phyloP scores from a whole-genome alignment of 1,284 basidiomycete genomes.

The Inonotus hispidus region DNA sequence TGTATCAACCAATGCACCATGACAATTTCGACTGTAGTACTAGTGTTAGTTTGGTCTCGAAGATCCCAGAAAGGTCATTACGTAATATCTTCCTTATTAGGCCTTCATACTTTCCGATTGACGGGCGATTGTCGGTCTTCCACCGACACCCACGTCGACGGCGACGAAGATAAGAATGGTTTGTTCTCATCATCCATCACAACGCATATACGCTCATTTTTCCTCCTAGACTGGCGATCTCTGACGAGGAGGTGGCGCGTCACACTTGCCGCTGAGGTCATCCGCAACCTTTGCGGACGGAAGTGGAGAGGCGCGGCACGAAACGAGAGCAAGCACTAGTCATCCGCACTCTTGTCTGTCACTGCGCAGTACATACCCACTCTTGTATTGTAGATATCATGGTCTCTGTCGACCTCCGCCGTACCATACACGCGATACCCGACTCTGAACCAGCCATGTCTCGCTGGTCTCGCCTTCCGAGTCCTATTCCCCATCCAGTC shows the following conservation, averaged over 20 bases:
- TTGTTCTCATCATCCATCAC: background rate
- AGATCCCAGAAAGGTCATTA: background rate
- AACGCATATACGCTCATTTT: background rate
- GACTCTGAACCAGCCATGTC: conserved; percentile 9
- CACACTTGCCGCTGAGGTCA: background rate
- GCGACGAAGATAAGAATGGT: conserved; percentile 1
- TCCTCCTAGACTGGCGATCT: background rate
- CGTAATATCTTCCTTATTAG: background rate
- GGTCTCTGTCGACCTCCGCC: background rate
- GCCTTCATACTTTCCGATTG: background rate
- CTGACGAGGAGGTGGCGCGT: background rate
- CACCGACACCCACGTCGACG: conserved; percentile 3
- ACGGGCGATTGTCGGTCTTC: background rate
- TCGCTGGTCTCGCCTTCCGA: conserved; percentile 17
- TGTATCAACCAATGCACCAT: too few relatives aligned
- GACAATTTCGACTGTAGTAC: too few relatives aligned
- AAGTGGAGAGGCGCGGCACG: conserved; percentile 1
- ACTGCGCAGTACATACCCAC: background rate
- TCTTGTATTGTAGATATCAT: background rate
- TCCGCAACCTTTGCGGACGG: background rate
- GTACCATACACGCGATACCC: background rate
- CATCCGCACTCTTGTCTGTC: background rate
- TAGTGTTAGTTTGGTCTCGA: background rate
- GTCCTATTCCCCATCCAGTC: conserved; percentile 6
- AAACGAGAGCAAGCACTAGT: background rate